Percentiles rank a stretch among this genome's conserved stretches.
Evolutionary conservation across 2,329 filamentous ascomycete genomes (phyloP).

Genomic region (Fusarium secorum): DNA sequence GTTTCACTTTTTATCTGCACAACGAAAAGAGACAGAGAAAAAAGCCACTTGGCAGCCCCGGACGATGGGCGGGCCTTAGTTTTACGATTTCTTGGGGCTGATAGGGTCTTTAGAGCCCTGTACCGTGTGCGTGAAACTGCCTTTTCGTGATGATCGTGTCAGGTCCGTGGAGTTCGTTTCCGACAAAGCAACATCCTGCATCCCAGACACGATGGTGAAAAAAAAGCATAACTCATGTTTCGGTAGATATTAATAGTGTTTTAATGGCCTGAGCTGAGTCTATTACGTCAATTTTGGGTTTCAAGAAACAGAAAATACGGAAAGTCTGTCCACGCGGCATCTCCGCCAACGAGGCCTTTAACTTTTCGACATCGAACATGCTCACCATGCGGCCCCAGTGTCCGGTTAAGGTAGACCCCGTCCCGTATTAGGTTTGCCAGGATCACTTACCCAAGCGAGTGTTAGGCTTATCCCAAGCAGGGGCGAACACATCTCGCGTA

Average conservation of each 20-base stretch:
- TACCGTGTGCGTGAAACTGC: conserved; percentile 23
- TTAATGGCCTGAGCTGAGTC: neutral
- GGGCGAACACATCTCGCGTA: neutral
- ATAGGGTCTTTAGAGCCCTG: conserved; percentile 1
- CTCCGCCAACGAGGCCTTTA: neutral
- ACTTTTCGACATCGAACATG: neutral
- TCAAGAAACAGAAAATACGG: neutral
- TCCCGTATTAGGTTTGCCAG: neutral
- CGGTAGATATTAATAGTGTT: neutral
- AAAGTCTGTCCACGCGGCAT: neutral
- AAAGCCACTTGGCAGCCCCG: neutral
- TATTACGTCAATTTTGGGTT: neutral
- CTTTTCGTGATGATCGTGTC: conserved; percentile 13
- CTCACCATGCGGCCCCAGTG: conserved; percentile 2
- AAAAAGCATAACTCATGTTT: neutral
- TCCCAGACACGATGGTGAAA: neutral
- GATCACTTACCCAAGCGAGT: neutral
- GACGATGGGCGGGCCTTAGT: neutral
- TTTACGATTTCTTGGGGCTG: neutral
- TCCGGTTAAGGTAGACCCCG: conserved; percentile 22
- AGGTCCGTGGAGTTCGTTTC: conserved; percentile 13
- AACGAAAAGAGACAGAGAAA: neutral
- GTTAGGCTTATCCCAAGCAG: neutral
- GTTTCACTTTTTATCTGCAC: conserved; percentile 23
- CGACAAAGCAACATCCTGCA: neutral